These are phyloP conservation scores for Populus pruinosa DNA, from an alignment of 345 rosid genomes.

Conservation along the genomic window DNA sequence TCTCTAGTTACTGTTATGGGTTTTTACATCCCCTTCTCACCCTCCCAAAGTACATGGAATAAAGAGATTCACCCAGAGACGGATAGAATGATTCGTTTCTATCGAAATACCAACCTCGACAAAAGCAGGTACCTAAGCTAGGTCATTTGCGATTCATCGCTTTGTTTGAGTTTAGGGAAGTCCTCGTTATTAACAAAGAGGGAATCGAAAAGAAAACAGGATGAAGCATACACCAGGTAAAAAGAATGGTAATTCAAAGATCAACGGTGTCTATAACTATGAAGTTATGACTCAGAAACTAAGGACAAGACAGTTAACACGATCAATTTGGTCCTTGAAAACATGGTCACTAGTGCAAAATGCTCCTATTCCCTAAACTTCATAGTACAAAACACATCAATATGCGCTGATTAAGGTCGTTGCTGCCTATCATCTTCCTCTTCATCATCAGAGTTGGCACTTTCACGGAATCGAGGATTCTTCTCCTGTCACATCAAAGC, in stretches of 20 bases:
- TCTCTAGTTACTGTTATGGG: neutral
- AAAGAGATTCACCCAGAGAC: neutral
- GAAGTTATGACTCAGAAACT: neutral
- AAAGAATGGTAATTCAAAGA: no score
- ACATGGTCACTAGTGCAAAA: neutral
- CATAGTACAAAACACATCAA: neutral
- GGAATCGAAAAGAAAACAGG: no score
- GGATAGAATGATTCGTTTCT: neutral
- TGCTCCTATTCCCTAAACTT: neutral
- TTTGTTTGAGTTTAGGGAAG: no score
- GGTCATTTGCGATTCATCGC: no score
- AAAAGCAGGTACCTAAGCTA: neutral
- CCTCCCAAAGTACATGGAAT: neutral
- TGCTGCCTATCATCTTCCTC: conserved; percentile 74
- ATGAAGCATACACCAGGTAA: no score
- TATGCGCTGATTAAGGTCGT: conserved; percentile 29
- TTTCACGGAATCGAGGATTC: conserved; percentile 97
- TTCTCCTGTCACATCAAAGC: conserved; percentile 61
- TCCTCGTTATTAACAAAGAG: no score
- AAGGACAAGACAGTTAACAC: neutral
- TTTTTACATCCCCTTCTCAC: neutral
- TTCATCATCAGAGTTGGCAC: conserved; percentile 90
- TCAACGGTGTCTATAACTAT: no score
- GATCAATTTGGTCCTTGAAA: neutral
- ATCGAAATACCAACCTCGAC: neutral